Percentiles rank a stretch among this genome's conserved stretches.
Conservation (phyloP, 2,329 filamentous ascomycete species). For the Xylariaceae sp. region DNA sequence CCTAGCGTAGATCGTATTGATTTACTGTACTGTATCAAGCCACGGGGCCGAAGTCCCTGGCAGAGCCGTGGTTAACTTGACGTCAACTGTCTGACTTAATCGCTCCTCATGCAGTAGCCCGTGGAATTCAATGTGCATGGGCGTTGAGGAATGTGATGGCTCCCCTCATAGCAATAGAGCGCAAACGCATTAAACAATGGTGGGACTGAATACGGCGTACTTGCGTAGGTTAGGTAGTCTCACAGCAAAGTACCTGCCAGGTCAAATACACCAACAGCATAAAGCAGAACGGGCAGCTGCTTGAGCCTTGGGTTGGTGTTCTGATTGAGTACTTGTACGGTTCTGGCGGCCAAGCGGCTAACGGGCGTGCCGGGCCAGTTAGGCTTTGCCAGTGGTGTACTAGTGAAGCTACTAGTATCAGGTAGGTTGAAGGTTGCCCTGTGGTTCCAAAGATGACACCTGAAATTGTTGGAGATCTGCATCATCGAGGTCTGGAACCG, state of each 20-base stretch:
- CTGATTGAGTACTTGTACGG: slow-evolving; percentile 10
- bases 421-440: too few relatives aligned
- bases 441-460: slow-evolving; percentile 16
- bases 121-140: neutral
- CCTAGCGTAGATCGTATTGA: slow-evolving; percentile 23
- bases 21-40: neutral
- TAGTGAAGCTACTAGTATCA: neutral
- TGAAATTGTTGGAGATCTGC: slow-evolving; percentile 8
- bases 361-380: slow-evolving; percentile 5
- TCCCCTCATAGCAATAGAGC: slow-evolving; percentile 2
- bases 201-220: neutral
- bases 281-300: neutral
- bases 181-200: neutral
- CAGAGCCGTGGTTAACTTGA: slow-evolving; percentile 18
- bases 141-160: slow-evolving; percentile 4
- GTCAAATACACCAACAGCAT: slow-evolving; percentile 15
- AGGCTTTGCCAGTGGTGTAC: neutral
- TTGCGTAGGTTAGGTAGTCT: neutral
- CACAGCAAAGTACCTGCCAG: neutral
- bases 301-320: neutral
- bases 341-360: too few relatives aligned
- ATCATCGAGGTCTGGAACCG: slow-evolving; percentile 11
- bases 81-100: slow-evolving; percentile 14
- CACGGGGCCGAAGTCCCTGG: slow-evolving; percentile 4
- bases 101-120: neutral